Base-by-base conservation (phyloP, 2,329 filamentous ascomycete species). In the Cercospora zeina region DNA sequence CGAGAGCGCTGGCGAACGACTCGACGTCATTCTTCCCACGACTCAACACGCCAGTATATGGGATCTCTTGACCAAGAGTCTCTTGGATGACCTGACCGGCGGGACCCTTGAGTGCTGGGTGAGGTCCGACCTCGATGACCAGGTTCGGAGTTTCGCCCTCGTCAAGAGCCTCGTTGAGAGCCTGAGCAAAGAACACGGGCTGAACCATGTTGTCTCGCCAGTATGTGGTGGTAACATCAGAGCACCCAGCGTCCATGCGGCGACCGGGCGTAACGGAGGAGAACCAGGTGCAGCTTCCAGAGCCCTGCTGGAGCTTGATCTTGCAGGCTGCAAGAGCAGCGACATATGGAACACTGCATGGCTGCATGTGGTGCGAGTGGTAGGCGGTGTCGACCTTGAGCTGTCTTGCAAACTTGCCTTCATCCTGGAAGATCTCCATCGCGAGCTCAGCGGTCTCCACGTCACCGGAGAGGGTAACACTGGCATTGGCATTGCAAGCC, bases 161-260 rank as follows among this genome's bases (percentile, higher is more conserved):
- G 24, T 19, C 39, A 11, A 58, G 13, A 9, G 63, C 34, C 6
- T 16, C 19, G 9, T 21, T 31, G 1, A 82, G 30, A 0, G 80
- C 80, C 47, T 80, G 71, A 4, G 70, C 69, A 63, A 83, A 82
- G 0, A 77, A 66, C 0, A 82, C 80, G 0, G 80, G 72, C 6
- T 73, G 68, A 1, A 70, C 64, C 77, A 82, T 77, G 66, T 82
- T 83, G 24, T 77, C 71, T 1, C 61, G 67, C 81, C 80, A 83
- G 67, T 82, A 82, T 53, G 74, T 53, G 11, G 71, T 71, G 56
- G 71, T 70, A 54, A 36, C 33, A 11, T 36, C 33, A 11, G 33
- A 36, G 33, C 33, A 36, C 3, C 33, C 33, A 9, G 33, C 33
- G 33, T 36, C 33, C 33, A 36, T 36, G 33, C 33, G 33, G 33